phyloP scores from a whole-genome alignment of 345 rosid species.

The Eucalyptus curtisii region DNA sequence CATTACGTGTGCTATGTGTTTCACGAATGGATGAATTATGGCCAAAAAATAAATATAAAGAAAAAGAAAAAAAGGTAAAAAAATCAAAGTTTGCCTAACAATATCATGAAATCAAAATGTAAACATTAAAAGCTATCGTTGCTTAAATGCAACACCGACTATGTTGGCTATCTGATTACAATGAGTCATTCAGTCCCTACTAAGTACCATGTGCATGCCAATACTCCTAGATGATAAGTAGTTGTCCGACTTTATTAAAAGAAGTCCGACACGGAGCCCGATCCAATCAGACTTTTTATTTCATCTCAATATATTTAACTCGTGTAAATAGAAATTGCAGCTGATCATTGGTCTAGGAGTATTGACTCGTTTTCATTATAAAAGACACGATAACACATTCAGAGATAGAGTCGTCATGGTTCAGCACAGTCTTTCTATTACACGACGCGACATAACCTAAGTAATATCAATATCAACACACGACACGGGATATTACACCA shows the following conservation, averaged over 20 bases:
- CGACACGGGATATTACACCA: accelerated
- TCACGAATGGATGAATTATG: neutral
- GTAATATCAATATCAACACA: too few relatives aligned
- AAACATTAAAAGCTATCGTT: too few relatives aligned
- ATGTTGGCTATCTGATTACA: neutral
- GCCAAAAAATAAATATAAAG: too few relatives aligned
- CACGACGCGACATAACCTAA: too few relatives aligned
- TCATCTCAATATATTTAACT: neutral
- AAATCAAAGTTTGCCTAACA: neutral
- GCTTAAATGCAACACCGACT: neutral
- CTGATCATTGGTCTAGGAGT: neutral
- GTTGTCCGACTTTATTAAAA: neutral
- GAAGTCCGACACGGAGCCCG: neutral
- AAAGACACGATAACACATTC: neutral
- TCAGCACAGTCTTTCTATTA: too few relatives aligned
- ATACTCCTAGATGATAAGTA: neutral
- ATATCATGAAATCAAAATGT: neutral
- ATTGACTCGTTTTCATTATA: neutral
- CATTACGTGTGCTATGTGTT: neutral
- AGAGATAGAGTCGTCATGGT: neutral
- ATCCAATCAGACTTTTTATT: neutral
- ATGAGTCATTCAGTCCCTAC: neutral
- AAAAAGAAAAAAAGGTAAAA: too few relatives aligned
- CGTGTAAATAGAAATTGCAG: neutral
- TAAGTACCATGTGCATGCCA: neutral